phyloP scores from a whole-genome alignment of 192 early-diverging fungal species.

The Coemansia guatemalensis region DNA sequence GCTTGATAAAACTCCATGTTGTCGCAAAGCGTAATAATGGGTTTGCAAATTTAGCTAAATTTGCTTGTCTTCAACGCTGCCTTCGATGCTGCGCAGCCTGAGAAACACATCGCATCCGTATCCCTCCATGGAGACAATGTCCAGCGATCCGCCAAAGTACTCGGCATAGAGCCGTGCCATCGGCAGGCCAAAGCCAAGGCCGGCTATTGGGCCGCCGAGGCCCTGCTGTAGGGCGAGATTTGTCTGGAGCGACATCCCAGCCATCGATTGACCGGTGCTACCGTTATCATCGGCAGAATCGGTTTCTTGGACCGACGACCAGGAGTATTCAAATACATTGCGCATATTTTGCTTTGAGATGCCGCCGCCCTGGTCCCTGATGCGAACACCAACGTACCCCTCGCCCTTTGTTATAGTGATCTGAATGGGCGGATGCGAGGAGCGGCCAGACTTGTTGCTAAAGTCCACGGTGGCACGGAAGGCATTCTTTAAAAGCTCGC shows the following conservation, averaged over 20 bases:
- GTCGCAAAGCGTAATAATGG: not conserved
- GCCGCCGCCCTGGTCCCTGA: slow-evolving; percentile 92
- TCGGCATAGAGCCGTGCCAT: slow-evolving; percentile 85
- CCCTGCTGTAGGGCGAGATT: slow-evolving; percentile 83
- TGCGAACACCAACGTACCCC: slow-evolving; percentile 79
- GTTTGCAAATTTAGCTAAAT: slow-evolving; percentile 23
- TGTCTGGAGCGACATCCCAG: slow-evolving; percentile 66
- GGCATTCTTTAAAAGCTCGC: slow-evolving; percentile 89
- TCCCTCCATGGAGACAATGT: slow-evolving; percentile 78
- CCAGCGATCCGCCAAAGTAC: slow-evolving; percentile 92
- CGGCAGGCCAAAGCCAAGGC: slow-evolving; percentile 78
- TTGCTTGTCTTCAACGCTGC: slow-evolving; percentile 49
- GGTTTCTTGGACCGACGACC: slow-evolving; percentile 78
- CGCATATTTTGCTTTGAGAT: slow-evolving; percentile 72
- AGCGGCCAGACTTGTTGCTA: slow-evolving; percentile 45
- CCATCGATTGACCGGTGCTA: slow-evolving; percentile 8
- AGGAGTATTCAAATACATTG: slow-evolving; percentile 90
- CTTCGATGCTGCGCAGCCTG: slow-evolving; percentile 83
- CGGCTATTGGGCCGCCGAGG: slow-evolving; percentile 89
- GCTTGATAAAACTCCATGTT: not conserved
- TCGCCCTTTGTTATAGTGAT: slow-evolving; percentile 79
- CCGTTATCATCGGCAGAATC: slow-evolving; percentile 54
- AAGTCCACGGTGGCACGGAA: slow-evolving; percentile 84
- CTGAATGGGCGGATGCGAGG: slow-evolving; percentile 72
- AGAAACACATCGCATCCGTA: slow-evolving; percentile 94